Conservation (phyloP, 2,329 filamentous ascomycete genomes). For the Hysterium pulicare region DNA sequence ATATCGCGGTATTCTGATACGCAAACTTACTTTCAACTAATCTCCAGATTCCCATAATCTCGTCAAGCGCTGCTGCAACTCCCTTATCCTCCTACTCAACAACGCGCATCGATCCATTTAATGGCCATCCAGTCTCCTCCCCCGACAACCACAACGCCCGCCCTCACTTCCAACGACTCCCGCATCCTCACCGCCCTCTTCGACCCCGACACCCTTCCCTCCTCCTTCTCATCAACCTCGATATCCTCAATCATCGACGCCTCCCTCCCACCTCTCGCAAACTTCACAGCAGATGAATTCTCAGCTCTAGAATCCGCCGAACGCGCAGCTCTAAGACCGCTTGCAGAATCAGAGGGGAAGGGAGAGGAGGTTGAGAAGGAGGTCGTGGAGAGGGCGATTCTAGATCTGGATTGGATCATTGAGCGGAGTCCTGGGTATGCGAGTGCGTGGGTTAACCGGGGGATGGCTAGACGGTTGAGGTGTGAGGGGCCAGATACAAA, state of each 20-base stretch:
- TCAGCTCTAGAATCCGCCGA: conserved; percentile 38
- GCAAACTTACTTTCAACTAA: no score
- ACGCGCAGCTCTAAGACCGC: conserved; percentile 45
- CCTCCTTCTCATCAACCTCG: conserved; percentile 54
- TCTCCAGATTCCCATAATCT: no score
- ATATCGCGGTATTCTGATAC: no score
- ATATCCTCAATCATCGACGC: conserved; percentile 46
- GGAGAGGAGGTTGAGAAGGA: conserved; percentile 17
- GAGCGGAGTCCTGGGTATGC: conserved; percentile 62
- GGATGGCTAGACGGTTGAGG: conserved; percentile 61
- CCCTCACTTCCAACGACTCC: conserved; percentile 34
- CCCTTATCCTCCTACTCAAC: conserved; percentile 50
- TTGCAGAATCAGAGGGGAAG: conserved; percentile 11
- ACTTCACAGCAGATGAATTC: conserved; percentile 37
- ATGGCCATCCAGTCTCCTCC: conserved; percentile 52
- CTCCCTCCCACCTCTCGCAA: conserved; percentile 40
- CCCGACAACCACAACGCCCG: conserved; percentile 49
- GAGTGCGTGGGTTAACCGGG: conserved; percentile 71
- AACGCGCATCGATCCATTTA: no score
- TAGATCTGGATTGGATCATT: conserved; percentile 56
- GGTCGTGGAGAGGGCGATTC: conserved; percentile 11
- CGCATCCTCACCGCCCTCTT: conserved; percentile 39
- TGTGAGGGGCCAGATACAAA: conserved; percentile 52
- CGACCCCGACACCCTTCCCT: conserved; percentile 39
- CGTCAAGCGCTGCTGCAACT: no score